Evolutionary conservation across 768 basidiomycete species (phyloP).

Genomic region (Rhodocollybia butyracea): DNA sequence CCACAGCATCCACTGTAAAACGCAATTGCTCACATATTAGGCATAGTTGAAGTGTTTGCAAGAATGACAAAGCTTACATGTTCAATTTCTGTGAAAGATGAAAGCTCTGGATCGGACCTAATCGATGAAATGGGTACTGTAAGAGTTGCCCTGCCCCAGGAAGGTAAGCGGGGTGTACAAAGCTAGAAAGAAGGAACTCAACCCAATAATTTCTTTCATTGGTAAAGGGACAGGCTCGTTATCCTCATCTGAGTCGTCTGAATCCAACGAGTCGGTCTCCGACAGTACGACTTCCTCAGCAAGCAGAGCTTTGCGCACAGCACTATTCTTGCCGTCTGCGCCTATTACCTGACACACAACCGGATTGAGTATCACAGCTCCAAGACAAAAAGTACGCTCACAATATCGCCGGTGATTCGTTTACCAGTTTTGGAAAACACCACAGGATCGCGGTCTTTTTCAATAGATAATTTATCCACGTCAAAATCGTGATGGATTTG

Average conservation of each 20-base stretch:
- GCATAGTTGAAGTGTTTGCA: background rate
- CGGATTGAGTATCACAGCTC: background rate
- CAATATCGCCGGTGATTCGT: background rate
- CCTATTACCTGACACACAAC: constrained; percentile 3
- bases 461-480: background rate
- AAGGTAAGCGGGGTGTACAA: too few relatives aligned
- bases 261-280: background rate
- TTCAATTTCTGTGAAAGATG: background rate
- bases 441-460: background rate
- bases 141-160: background rate
- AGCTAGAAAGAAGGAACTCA: background rate
- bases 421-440: background rate
- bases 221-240: background rate
- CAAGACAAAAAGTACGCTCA: background rate
- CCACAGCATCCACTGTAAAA: constrained; percentile 2
- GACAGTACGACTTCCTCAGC: background rate
- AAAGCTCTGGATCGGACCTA: constrained; percentile 1
- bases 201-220: background rate
- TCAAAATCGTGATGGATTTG: background rate
- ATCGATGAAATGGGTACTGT: background rate
- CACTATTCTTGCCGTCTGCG: constrained; percentile 11
- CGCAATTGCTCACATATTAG: background rate
- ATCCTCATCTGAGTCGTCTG: background rate
- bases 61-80: background rate
- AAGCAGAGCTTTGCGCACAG: constrained; percentile 1